Base-by-base conservation (phyloP, 495 filamentous ascomycete genomes). In the Penicillium salamii region DNA sequence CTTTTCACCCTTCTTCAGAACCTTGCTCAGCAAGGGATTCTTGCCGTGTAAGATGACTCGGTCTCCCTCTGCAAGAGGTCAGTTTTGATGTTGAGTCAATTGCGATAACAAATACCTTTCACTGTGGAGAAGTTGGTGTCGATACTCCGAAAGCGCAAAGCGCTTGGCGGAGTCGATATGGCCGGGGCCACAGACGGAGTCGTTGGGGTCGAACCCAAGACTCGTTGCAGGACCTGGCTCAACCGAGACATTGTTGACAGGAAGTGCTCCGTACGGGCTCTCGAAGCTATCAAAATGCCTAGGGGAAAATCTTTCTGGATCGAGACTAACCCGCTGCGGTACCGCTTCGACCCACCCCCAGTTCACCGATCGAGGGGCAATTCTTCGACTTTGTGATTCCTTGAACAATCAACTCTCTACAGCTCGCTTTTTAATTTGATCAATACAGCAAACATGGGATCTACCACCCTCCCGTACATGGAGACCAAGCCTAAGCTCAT, bases 401-500 rank as follows among this genome's bases (percentile, higher is more conserved):
- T 19, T 23, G n/a, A n/a, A n/a, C n/a, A n/a, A n/a, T 38, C 21
- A 1, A 24, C 20, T 46, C 13, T 33, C 17, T 28, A 49, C 28
- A 26, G 35, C 47, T 35, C 15, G 26, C 43, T 52, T 39, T 17
- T 44, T 50, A 32, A 18, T 45, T 24, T 37, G 31, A 31, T 32
- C 44, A 42, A 9, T 40, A 29, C 49, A 47, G 41, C 42, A 3
- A 15, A 29, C 41, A 76, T 76, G 70, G 62, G 60, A 9, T 63
- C 72, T n/a, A 61, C 50, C 32, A 54, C 48, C 33, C 70, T 76
- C 15, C 69, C 70, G 3, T 73, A 73, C 46, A 66, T 91, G 69
- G 71, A 76, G 55, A 86, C 81, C 13, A 78, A 80, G 55, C 87
- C 87, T 26, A 87, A 89, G 66, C 84, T 85, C 74, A 93, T 97